Conservation (phyloP, 2,329 filamentous ascomycete species). For the Pseudogymnoascus sp. region DNA sequence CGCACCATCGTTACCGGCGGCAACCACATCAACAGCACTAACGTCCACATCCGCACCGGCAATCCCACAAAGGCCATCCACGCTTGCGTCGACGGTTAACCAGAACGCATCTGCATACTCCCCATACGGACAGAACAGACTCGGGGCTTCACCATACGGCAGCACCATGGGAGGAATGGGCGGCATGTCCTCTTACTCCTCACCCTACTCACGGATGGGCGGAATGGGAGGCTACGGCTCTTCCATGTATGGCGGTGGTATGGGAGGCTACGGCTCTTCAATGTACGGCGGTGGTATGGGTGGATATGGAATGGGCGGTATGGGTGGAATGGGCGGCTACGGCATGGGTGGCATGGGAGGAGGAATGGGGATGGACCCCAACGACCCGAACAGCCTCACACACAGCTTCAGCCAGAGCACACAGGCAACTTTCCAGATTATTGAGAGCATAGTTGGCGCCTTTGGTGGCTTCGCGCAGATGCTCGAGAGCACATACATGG, state of each 20-base stretch:
- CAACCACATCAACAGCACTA: conserved; percentile 35
- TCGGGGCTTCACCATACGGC: conserved; percentile 38
- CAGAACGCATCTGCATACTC: conserved; percentile 83
- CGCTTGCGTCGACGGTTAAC: conserved; percentile 72
- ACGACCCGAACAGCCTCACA: conserved; percentile 90
- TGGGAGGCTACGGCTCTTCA: conserved; percentile 32
- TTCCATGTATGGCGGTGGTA: conserved; percentile 29
- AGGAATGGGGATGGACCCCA: conserved; percentile 48
- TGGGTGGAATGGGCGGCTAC: conserved; percentile 37
- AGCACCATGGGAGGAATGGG: conserved; percentile 28
- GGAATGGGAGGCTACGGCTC: conserved; percentile 35
- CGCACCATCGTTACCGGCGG: conserved; percentile 32
- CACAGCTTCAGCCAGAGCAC: conserved; percentile 92
- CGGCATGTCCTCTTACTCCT: conserved; percentile 40
- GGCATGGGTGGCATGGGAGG: conserved; percentile 33
- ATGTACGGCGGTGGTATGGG: conserved; percentile 34
- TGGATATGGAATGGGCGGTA: conserved; percentile 34
- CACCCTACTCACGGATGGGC: conserved; percentile 40
- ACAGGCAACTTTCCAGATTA: conserved; percentile 94
- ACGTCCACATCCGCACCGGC: conserved; percentile 46
- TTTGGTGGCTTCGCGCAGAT: conserved; percentile 98
- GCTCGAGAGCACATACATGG: conserved; percentile 99
- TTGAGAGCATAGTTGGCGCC: conserved; percentile 91
- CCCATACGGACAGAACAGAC: conserved; percentile 46
- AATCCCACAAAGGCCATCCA: conserved; percentile 71